A percentile compares a stretch with the other conserved stretches of the same genome.
Conservation (phyloP, 306 rosid species). For the Astragalus glycyphyllos region DNA sequence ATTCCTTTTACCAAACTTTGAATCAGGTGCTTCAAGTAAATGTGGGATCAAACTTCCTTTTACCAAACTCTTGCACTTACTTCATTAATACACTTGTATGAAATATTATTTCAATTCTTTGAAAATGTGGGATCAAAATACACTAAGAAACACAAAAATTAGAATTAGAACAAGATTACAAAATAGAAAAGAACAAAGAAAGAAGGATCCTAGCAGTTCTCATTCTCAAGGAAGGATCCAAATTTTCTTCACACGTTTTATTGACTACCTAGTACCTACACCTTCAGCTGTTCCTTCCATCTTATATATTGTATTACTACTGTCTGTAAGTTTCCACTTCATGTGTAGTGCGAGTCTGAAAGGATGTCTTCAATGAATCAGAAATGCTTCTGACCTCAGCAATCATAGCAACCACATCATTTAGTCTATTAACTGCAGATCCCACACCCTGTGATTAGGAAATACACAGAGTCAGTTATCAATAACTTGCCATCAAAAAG, state of each 20-base stretch:
- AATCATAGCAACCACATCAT: constrained; percentile 85
- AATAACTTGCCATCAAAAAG: constrained; percentile 6
- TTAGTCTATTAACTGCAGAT: constrained; percentile 88
- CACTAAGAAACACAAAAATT: neutral
- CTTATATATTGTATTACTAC: constrained; percentile 41
- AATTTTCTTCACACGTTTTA: constrained; percentile 27
- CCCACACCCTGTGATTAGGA: constrained; percentile 75
- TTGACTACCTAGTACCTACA: constrained; percentile 41
- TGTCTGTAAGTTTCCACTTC: constrained; percentile 50
- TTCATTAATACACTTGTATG: neutral
- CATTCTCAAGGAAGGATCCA: constrained; percentile 1
- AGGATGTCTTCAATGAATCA: constrained; percentile 57
- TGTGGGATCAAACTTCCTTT: no score
- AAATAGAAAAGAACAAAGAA: constrained; percentile 28
- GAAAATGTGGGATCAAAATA: constrained; percentile 1
- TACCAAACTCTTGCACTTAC: neutral
- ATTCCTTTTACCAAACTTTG: neutral
- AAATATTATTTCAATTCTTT: neutral
- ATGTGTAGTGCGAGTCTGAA: constrained; percentile 35
- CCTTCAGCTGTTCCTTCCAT: constrained; percentile 24
- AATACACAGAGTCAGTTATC: constrained; percentile 17
- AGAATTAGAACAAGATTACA: neutral
- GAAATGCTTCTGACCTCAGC: constrained; percentile 89
- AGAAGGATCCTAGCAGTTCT: constrained; percentile 15
- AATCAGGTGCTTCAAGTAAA: neutral